Evolutionary conservation across 192 early-diverging fungal species (phyloP), one percentile per base, ranked within the genome.

Genomic region (Chytriomyces sp.): DNA sequence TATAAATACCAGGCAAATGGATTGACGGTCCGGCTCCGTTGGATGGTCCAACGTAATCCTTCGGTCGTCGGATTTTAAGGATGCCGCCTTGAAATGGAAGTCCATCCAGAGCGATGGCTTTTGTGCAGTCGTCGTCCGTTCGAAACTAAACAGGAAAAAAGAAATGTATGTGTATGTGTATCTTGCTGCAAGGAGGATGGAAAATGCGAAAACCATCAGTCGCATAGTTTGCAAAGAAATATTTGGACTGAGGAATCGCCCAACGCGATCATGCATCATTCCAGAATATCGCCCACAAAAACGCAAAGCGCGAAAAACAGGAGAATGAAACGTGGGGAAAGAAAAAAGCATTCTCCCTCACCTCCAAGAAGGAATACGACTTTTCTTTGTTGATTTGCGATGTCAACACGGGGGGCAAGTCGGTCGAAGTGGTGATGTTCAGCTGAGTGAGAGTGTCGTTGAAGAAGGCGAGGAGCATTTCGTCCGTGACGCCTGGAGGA

Each of bases 311-410:
- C 35, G 35, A 35, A 4, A 35, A 35, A 35, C 35, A 35, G 35
- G 35, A 35, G 35, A 35, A 35, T 35, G 35, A 35, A 35, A 35
- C 0, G 35, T 35, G 35, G 35, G 35, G 35, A 35, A 35, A n/a
- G n/a, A 35, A 35, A 35, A 35, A 35, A 4, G 35, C 35, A 35
- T 35, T 35, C 35, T 35, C 35, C n/a, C 45, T 9, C 88, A 95
- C 94, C 77, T 99, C 97, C 20, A 96, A 89, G 89, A 98, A 97
- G 16, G 96, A 95, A 85, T 95, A 98, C 77, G 93, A 93, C 81
- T 96, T 96, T n/a, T 98, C 96, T 49, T 89, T 86, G 80, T 96
- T 95, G 60, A 98, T 93, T 79, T 97, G 94, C 20, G 93, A 92
- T 45, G 90, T 87, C 18, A 92, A 84, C 18, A 95, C 93, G 0